Evolutionary conservation across 1,284 basidiomycete genomes (phyloP).

Genomic region (Cutaneotrichosporon sp.): DNA sequence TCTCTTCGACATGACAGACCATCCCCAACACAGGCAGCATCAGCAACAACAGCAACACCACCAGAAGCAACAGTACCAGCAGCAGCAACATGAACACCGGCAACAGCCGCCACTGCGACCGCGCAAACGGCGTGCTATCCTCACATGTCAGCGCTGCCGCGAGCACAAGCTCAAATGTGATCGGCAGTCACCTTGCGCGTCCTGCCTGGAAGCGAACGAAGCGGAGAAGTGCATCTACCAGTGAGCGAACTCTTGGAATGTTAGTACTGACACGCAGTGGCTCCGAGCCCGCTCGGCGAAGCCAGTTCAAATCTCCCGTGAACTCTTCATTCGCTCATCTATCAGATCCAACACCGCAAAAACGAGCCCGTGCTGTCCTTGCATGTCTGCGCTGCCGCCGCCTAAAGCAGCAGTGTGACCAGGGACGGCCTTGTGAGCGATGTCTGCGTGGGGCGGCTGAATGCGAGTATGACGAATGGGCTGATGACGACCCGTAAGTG

Average conservation of each 20-base stretch:
- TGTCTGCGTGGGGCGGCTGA: background rate
- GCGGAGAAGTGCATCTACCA: background rate
- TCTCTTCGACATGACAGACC: no score
- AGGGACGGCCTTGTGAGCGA: background rate
- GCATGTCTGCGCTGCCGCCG: background rate
- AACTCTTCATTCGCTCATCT: no score
- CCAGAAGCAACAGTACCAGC: no score
- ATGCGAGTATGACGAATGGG: background rate
- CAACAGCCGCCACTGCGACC: background rate
- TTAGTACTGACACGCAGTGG: no score
- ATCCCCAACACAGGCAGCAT: background rate
- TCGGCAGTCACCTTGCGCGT: background rate
- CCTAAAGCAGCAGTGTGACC: constrained; percentile 3
- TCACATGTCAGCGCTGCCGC: background rate
- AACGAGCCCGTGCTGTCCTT: background rate
- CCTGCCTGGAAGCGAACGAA: background rate
- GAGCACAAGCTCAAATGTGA: constrained; percentile 5
- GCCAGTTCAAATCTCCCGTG: no score
- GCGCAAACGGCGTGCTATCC: background rate
- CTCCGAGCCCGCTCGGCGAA: no score
- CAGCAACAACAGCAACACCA: no score
- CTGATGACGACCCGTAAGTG: no score
- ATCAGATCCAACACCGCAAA: no score
- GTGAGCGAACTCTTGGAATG: no score
- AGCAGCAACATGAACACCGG: background rate